Conservation (phyloP, 1,139 yeast species). For the Blastobotrys serpentis region DNA sequence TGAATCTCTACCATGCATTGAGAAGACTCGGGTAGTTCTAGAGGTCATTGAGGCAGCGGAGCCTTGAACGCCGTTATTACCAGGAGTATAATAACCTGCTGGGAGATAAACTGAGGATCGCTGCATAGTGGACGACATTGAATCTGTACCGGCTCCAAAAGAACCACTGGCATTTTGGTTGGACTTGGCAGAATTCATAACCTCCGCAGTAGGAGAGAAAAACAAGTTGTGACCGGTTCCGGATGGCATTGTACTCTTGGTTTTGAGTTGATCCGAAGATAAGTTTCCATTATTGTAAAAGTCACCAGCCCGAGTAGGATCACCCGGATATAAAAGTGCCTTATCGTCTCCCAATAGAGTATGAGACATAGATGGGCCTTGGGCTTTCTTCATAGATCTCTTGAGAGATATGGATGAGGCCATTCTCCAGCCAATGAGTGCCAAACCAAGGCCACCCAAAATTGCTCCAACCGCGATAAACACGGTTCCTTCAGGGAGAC, state of each 20-base stretch:
- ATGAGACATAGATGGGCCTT: slow-evolving; percentile 17
- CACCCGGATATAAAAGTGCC: slow-evolving; percentile 23
- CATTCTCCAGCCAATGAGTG: slow-evolving; percentile 42
- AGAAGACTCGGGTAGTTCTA: slow-evolving; percentile 24
- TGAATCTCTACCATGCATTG: slow-evolving; percentile 22
- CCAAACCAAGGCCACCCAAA: slow-evolving; percentile 55
- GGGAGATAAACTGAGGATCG: slow-evolving; percentile 39
- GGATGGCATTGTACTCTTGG: slow-evolving; percentile 1
- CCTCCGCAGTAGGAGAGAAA: slow-evolving; percentile 79
- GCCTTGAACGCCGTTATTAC: slow-evolving; percentile 21
- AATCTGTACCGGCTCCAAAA: slow-evolving; percentile 18
- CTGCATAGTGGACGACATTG: slow-evolving; percentile 16
- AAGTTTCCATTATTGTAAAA: slow-evolving; percentile 12
- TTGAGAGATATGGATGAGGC: slow-evolving; percentile 27
- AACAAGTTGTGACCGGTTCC: slow-evolving; percentile 44
- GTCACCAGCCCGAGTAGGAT: slow-evolving; percentile 21
- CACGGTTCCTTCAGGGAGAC: slow-evolving; percentile 68
- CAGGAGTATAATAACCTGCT: slow-evolving; percentile 38
- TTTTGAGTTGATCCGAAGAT: slow-evolving; percentile 12
- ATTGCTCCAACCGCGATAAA: slow-evolving; percentile 76
- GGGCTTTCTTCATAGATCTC: slow-evolving; percentile 24
- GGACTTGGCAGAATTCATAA: slow-evolving; percentile 46
- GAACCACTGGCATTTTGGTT: slow-evolving; percentile 16
- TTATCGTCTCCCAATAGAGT: slow-evolving; percentile 20
- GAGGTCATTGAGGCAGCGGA: slow-evolving; percentile 28